Conservation (phyloP, 2,329 filamentous ascomycete species). For the Fusarium sp. region DNA sequence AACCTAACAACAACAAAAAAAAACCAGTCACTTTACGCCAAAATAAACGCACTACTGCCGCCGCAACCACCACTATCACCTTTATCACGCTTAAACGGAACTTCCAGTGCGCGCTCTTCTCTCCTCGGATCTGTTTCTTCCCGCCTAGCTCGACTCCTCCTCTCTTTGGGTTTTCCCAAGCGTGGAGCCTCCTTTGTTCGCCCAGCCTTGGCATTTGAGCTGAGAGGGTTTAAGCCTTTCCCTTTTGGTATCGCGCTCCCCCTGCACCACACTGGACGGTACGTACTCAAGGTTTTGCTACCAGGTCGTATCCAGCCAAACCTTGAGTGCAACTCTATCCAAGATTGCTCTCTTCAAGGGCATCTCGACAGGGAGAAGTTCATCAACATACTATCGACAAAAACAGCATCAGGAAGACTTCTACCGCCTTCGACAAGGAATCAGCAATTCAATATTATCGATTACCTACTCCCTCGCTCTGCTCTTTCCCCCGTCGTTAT, state of each 20-base stretch:
- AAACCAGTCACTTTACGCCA: slow-evolving; percentile 19
- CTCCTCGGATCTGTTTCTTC: slow-evolving; percentile 27
- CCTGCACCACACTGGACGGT: slow-evolving; percentile 23
- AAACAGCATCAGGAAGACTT: neutral
- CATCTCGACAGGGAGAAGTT: slow-evolving; percentile 8
- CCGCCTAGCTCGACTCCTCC: slow-evolving; percentile 27
- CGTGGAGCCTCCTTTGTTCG: slow-evolving; percentile 39
- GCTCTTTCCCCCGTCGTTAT: slow-evolving; percentile 29
- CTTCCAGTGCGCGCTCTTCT: neutral
- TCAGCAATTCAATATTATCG: slow-evolving; percentile 11
- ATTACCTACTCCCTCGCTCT: slow-evolving; percentile 7
- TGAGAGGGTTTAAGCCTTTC: slow-evolving; percentile 28
- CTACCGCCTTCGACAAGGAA: slow-evolving; percentile 7
- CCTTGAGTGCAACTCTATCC: slow-evolving; percentile 30
- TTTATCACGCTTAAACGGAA: slow-evolving; percentile 17
- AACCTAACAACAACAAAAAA: neutral
- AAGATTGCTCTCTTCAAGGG: slow-evolving; percentile 10
- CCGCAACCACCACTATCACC: slow-evolving; percentile 19
- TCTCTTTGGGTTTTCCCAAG: slow-evolving; percentile 22
- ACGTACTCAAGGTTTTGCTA: slow-evolving; percentile 28
- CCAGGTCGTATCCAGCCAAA: slow-evolving; percentile 24
- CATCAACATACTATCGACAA: slow-evolving; percentile 13
- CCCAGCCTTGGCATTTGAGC: slow-evolving; percentile 39
- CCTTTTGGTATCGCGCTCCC: slow-evolving; percentile 22
- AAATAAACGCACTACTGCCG: slow-evolving; percentile 16